Percentiles rank a stretch among this genome's conserved stretches.
phyloP scores from a whole-genome alignment of 768 basidiomycete species.

The Rhodosporidiobolus odoratus region DNA sequence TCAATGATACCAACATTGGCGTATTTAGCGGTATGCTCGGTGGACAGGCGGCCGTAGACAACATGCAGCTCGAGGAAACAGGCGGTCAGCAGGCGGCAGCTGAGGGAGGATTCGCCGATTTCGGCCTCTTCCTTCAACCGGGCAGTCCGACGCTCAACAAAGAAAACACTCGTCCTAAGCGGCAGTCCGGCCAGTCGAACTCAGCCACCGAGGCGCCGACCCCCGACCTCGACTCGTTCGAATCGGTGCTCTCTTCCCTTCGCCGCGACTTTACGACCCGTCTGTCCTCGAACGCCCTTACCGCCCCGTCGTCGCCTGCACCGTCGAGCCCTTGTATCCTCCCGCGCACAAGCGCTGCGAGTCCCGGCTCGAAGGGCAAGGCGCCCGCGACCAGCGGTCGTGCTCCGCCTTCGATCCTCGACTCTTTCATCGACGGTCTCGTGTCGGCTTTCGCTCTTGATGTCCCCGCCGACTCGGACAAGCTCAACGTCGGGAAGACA shows the following conservation, averaged over 20 bases:
- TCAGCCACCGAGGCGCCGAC: constrained; percentile 10
- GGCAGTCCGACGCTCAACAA: constrained; percentile 22
- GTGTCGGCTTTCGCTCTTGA: constrained; percentile 19
- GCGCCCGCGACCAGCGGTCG: constrained; percentile 29
- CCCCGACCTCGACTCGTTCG: constrained; percentile 33
- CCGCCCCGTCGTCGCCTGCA: constrained; percentile 29
- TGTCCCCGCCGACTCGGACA: neutral
- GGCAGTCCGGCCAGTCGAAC: neutral
- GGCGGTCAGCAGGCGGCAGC: neutral
- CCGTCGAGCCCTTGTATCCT: constrained; percentile 35
- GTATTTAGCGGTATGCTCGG: neutral
- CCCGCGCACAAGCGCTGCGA: constrained; percentile 32
- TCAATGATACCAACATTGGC: constrained; percentile 36
- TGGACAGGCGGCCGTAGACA: neutral
- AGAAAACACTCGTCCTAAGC: constrained; percentile 21
- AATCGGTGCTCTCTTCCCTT: constrained; percentile 30
- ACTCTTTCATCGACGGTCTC: constrained; percentile 38
- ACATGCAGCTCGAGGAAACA: constrained; percentile 18
- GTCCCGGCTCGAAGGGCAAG: constrained; percentile 37
- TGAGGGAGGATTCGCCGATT: neutral
- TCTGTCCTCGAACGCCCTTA: constrained; percentile 36
- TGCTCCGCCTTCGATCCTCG: constrained; percentile 30
- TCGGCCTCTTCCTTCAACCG: constrained; percentile 27
- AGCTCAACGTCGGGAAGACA: neutral
- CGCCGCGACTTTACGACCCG: constrained; percentile 31